A percentile compares a stretch with the other conserved stretches of the same genome.
Conservation (phyloP, 352 stramenopile genomes). For the Phytophthora litchii region DNA sequence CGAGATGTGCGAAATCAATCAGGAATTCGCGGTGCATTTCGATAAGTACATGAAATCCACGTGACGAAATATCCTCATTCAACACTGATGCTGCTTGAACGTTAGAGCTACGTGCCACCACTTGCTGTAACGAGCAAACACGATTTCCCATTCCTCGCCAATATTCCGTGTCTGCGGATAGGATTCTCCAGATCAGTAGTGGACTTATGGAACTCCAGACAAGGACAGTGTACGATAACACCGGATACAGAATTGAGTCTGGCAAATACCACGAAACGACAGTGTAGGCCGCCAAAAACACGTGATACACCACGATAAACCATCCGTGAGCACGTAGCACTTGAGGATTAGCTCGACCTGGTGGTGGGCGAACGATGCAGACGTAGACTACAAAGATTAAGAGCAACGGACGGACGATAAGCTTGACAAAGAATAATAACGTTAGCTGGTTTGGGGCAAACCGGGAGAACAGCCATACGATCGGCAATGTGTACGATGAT, state of each 20-base stretch:
- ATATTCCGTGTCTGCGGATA: constrained; percentile 51
- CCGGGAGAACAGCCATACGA: constrained; percentile 25
- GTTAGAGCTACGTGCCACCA: constrained; percentile 2
- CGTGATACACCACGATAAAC: constrained; percentile 34
- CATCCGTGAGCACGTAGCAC: constrained; percentile 35
- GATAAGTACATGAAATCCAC: constrained; percentile 54
- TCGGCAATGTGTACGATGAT: constrained; percentile 44
- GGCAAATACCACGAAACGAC: constrained; percentile 11
- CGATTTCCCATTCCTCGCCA: constrained; percentile 44
- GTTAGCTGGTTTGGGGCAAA: neutral
- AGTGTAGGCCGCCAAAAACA: constrained; percentile 24
- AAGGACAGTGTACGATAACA: constrained; percentile 20
- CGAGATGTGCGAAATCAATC: constrained; percentile 61
- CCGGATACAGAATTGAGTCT: constrained; percentile 12
- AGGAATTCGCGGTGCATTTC: constrained; percentile 67
- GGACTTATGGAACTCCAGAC: constrained; percentile 38
- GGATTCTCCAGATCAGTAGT: constrained; percentile 46
- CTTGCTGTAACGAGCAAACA: constrained; percentile 31
- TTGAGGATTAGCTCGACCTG: constrained; percentile 24
- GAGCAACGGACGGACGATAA: constrained; percentile 20
- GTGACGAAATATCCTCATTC: constrained; percentile 46
- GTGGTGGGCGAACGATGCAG: constrained; percentile 29
- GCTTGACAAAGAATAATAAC: constrained; percentile 27
- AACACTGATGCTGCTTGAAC: constrained; percentile 12
- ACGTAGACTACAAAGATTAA: constrained; percentile 32